phyloP scores from a whole-genome alignment of 75 land plant genomes.

The Cryptomeria japonica region DNA sequence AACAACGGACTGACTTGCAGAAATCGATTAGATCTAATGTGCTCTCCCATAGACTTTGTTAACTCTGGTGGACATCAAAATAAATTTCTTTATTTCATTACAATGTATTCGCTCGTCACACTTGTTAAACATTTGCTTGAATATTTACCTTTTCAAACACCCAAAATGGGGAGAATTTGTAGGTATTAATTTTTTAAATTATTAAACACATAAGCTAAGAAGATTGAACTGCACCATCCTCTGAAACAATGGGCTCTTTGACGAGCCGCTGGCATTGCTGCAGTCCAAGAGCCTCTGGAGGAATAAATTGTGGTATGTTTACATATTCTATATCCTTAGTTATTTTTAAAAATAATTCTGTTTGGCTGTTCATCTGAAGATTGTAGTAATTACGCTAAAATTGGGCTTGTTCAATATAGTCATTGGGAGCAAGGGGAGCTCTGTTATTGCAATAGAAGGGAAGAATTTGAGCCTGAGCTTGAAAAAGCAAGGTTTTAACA shows the following conservation, averaged over 20 bases:
- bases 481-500: constrained; percentile 26
- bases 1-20: too few relatives aligned
- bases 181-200: background rate
- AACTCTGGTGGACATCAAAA: too few relatives aligned
- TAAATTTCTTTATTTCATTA: too few relatives aligned
- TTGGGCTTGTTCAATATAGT: background rate
- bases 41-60: too few relatives aligned
- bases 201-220: background rate
- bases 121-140: too few relatives aligned
- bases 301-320: background rate
- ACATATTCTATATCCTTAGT: background rate
- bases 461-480: constrained; percentile 52
- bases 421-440: background rate
- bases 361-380: background rate
- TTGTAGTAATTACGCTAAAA: background rate
- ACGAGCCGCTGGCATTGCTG: background rate
- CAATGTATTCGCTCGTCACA: too few relatives aligned
- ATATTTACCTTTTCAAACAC: too few relatives aligned
- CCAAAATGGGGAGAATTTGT: too few relatives aligned
- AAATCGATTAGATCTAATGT: too few relatives aligned
- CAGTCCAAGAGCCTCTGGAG: background rate
- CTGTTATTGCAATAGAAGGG: constrained; percentile 62
- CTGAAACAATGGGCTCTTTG: background rate
- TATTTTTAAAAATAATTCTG: background rate
- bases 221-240: background rate